Percentiles rank a stretch among this genome's conserved stretches.
Evolutionary conservation across 371 early-diverging fungal species (phyloP).

Genomic region (Mortierella sp.): DNA sequence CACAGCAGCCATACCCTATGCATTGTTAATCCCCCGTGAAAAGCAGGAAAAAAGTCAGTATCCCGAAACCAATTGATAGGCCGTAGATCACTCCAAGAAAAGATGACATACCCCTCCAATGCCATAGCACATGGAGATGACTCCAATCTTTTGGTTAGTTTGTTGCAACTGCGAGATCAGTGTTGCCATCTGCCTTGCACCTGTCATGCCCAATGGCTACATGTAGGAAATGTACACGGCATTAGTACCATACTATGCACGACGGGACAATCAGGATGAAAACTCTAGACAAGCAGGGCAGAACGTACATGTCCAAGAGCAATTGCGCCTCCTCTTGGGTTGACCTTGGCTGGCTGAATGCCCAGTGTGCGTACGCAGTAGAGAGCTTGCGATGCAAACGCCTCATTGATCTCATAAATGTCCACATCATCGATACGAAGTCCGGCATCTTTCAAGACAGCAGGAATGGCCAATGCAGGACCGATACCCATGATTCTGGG

Average conservation of each 20-base stretch:
- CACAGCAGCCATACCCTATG: constrained; percentile 92
- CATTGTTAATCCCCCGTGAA: too few species aligned
- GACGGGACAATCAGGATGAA: too few species aligned
- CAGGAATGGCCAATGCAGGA: constrained; percentile 95
- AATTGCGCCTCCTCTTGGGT: constrained; percentile 98
- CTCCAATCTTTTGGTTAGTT: constrained; percentile 86
- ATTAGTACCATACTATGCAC: too few species aligned
- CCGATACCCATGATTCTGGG: constrained; percentile 97
- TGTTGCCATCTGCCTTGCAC: constrained; percentile 96
- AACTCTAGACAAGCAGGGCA: not conserved
- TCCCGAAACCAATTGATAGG: too few species aligned
- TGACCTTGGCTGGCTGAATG: constrained; percentile 90
- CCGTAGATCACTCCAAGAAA: too few species aligned
- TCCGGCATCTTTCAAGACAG: constrained; percentile 85
- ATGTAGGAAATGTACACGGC: not conserved
- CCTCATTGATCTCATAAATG: constrained; percentile 94
- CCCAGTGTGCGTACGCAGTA: constrained; percentile 92
- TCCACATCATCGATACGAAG: constrained; percentile 83
- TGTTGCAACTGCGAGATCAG: constrained; percentile 92
- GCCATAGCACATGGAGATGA: constrained; percentile 95
- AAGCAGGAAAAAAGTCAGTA: too few species aligned
- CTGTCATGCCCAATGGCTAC: constrained; percentile 87
- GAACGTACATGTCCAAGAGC: constrained; percentile 88
- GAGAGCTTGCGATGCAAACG: constrained; percentile 97
- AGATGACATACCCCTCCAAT: constrained; percentile 88